Conservation (phyloP, 2,329 filamentous ascomycete species). For the Chaetomiaceae sp. region DNA sequence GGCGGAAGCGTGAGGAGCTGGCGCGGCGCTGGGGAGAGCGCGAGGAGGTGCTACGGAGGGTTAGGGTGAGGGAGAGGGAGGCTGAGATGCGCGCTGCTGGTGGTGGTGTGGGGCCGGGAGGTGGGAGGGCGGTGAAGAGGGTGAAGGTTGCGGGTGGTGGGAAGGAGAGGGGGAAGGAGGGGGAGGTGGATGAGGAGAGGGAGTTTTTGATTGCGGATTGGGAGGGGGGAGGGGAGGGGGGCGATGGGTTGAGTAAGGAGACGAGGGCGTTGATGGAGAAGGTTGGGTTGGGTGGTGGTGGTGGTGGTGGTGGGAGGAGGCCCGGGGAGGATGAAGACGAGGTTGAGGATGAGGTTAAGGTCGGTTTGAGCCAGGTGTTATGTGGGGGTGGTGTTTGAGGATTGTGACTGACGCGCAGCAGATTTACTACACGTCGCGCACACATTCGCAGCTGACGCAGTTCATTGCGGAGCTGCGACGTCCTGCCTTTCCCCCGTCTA, state of each 20-base stretch:
- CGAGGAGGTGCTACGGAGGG: constrained; percentile 60
- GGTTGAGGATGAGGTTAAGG: constrained; percentile 62
- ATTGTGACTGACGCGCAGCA: constrained; percentile 26
- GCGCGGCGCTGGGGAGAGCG: constrained; percentile 62
- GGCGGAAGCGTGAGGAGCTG: constrained; percentile 61
- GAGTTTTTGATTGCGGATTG: constrained; percentile 68
- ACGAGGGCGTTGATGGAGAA: constrained; percentile 68
- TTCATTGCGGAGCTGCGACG: constrained; percentile 78
- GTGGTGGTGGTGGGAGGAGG: constrained; percentile 25
- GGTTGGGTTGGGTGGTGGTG: constrained; percentile 43
- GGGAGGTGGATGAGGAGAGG: constrained; percentile 47
- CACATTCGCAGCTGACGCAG: constrained; percentile 85
- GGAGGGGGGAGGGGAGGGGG: constrained; percentile 40
- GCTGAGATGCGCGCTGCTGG: constrained; percentile 48
- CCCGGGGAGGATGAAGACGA: constrained; percentile 38
- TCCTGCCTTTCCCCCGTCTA: constrained; percentile 67
- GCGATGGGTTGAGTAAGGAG: constrained; percentile 58
- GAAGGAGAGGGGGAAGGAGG: constrained; percentile 30
- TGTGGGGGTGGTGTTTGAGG: background rate
- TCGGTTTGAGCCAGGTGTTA: constrained; percentile 32
- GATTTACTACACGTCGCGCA: constrained; percentile 88
- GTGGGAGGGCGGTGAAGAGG: constrained; percentile 40
- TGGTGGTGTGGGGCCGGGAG: too few relatives aligned
- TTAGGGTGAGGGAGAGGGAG: constrained; percentile 57
- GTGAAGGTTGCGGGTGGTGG: constrained; percentile 9